phyloP scores from a whole-genome alignment of 441 rosid species.

The Populus hybrid region DNA sequence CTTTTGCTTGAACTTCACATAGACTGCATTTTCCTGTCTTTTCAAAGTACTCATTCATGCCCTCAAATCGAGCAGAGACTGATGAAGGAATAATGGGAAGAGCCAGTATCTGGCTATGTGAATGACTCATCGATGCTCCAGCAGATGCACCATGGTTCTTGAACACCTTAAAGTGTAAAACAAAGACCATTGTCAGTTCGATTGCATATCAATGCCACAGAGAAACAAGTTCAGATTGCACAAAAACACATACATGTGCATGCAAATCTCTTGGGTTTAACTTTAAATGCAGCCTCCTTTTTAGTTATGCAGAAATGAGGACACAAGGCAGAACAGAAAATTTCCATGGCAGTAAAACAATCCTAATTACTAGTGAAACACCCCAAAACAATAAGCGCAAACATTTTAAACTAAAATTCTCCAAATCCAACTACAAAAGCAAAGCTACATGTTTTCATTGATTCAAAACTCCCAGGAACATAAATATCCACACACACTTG shows the following conservation, averaged over 20 bases:
- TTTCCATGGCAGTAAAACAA: neutral
- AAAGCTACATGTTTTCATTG: neutral
- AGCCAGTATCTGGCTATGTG: constrained; percentile 81
- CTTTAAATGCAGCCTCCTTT: neutral
- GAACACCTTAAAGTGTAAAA: constrained; percentile 54
- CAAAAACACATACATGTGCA: neutral
- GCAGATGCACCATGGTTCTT: constrained; percentile 92
- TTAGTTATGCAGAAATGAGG: neutral
- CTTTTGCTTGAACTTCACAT: constrained; percentile 49
- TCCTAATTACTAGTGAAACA: neutral
- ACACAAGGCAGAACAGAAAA: neutral
- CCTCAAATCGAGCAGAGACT: constrained; percentile 47
- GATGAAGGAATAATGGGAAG: constrained; percentile 69
- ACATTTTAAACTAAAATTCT: neutral
- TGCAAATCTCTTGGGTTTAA: neutral
- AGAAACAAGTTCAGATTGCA: neutral
- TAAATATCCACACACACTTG: neutral
- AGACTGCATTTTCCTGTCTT: constrained; percentile 62
- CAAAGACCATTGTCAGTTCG: constrained; percentile 7
- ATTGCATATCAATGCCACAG: constrained; percentile 2
- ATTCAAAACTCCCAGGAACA: neutral
- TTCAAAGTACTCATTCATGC: constrained; percentile 49
- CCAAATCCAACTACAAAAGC: neutral
- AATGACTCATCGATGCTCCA: constrained; percentile 91
- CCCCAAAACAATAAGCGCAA: neutral